Evolutionary conservation across 164 flowering plant species (phyloP), one percentile per base, ranked within the genome.

Genomic region (Pachysandra terminalis): DNA sequence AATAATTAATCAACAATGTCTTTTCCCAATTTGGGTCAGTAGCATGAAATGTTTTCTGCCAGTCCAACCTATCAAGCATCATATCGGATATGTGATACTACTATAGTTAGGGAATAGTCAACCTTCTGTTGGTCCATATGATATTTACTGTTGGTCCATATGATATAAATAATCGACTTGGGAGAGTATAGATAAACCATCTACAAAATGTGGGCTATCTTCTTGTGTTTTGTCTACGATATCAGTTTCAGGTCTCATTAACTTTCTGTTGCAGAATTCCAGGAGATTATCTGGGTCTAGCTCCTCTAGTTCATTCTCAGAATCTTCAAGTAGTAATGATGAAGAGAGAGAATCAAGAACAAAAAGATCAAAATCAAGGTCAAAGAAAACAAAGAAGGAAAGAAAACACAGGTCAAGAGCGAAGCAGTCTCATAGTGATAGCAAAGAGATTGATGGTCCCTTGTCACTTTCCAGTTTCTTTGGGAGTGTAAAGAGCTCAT

Each of bases 391-490:
- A 45, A 90, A 78, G 80, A 92, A 88, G 77, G 96, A 85, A 63
- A 90, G 81, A 74, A 90, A 81, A 77, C 93, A 83, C 68, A 85
- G 75, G 67, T 86, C 91, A 58, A 87, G 81, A 77, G 73, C 67
- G 62, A 88, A 85, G 79, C 80, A 82, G 23, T 78, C 82, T 23
- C 61, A 78, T 58, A 71, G 81, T 63, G 85, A 85, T 49, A 78
- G 75, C 25, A 86, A 86, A 58, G 89, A 81, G 58, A 71, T 52
- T 54, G 85, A 76, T 45, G 98, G 99, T 10, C 98, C 99, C 56
- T 81, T 96, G 71, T 98, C 97, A 9, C 95, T 96, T 56, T 96
- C 99, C 32, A 90, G 78, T 78, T 96, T 96, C 84, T 96, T 96
- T 77, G 93, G 83, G 68, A 87, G 67, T 66, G 71, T 73, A 68